phyloP scores from a whole-genome alignment of 2,329 filamentous ascomycete species.

The Cercospora citrullina region DNA sequence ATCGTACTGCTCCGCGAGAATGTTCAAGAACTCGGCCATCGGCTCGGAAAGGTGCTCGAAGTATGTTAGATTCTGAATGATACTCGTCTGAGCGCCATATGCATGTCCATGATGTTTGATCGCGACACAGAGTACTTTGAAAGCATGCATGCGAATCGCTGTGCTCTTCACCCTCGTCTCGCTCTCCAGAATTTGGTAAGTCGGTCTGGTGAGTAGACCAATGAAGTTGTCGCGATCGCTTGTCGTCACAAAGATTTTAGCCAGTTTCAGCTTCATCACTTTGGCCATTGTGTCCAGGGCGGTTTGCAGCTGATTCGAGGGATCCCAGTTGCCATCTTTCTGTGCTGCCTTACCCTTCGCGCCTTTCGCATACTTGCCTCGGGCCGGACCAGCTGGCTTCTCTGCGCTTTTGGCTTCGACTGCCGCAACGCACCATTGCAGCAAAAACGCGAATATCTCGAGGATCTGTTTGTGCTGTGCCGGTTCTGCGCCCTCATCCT shows the following conservation, averaged over 20 bases:
- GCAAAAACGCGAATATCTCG: constrained; percentile 88
- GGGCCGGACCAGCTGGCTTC: constrained; percentile 71
- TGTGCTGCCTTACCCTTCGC: constrained; percentile 64
- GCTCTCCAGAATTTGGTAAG: constrained; percentile 92
- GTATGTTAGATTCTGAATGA: constrained; percentile 96
- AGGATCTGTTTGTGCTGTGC: constrained; percentile 86
- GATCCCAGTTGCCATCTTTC: constrained; percentile 85
- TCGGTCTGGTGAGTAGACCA: constrained; percentile 83
- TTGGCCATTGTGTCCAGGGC: constrained; percentile 95
- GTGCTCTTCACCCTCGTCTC: constrained; percentile 89
- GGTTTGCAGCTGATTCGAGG: constrained; percentile 78
- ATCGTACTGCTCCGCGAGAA: constrained; percentile 94
- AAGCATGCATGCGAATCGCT: constrained; percentile 90
- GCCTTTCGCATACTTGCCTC: constrained; percentile 72
- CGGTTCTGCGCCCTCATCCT: constrained; percentile 43
- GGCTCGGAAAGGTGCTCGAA: constrained; percentile 98
- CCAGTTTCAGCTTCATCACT: constrained; percentile 86
- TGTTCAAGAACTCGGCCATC: constrained; percentile 97
- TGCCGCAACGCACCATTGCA: constrained; percentile 94
- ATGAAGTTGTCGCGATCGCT: constrained; percentile 96
- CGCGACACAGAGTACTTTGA: constrained; percentile 94
- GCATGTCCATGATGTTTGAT: constrained; percentile 97
- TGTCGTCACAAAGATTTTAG: constrained; percentile 91
- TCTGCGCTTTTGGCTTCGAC: constrained; percentile 86
- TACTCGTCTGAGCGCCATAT: constrained; percentile 94